Percentiles rank a stretch among this genome's conserved stretches.
Conservation (phyloP, 139 green algal genomes). For the Micractinium sp. region DNA sequence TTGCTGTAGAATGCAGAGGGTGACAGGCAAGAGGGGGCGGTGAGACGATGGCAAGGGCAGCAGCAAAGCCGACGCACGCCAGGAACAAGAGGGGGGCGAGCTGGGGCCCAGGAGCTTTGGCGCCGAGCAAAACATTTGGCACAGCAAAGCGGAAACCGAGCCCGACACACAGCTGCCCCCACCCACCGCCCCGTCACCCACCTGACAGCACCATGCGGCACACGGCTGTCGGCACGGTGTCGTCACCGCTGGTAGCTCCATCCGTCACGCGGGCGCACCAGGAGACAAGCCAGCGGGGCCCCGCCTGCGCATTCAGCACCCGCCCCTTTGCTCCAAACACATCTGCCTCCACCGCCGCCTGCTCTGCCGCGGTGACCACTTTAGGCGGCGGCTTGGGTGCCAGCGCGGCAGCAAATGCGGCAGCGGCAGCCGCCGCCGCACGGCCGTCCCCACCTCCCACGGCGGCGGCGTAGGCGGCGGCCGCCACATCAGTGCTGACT, state of each 20-base stretch:
- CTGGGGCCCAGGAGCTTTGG: no score
- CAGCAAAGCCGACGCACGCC: no score
- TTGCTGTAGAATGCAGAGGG: no score
- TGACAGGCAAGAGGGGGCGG: no score
- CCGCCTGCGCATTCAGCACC: constrained; percentile 25
- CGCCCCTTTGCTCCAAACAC: constrained; percentile 37
- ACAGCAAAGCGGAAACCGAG: neutral
- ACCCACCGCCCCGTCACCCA: neutral
- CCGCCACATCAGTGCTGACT: neutral
- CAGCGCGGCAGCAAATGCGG: neutral
- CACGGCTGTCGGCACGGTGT: constrained; percentile 37
- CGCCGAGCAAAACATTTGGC: no score
- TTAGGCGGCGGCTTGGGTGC: neutral
- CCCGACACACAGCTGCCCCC: neutral
- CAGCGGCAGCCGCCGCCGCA: neutral
- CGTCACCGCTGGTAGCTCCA: constrained; percentile 26
- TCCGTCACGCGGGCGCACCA: constrained; percentile 25
- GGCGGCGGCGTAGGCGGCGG: neutral
- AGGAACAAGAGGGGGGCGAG: no score
- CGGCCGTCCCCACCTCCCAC: neutral
- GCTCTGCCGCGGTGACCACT: constrained; percentile 18
- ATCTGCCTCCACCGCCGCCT: constrained; percentile 34
- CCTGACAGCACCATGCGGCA: constrained; percentile 39
- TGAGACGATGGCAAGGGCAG: no score
- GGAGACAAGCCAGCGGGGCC: constrained; percentile 28